These are phyloP conservation scores for Yamadazyma siamensis DNA, from an alignment of 1,139 yeast species.

Conservation along the genomic window DNA sequence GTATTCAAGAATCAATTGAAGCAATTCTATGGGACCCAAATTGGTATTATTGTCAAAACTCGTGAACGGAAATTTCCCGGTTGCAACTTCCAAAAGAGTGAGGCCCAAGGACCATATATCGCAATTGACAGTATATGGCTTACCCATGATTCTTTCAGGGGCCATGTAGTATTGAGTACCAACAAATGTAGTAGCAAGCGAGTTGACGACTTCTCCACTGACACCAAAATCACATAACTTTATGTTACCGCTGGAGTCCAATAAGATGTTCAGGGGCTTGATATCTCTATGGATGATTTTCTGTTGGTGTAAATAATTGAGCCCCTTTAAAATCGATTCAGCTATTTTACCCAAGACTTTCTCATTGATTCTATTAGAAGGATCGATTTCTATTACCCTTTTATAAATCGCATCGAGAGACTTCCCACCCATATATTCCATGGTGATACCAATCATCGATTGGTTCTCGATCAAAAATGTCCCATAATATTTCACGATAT, in stretches of 20 bases:
- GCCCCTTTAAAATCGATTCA: conserved; percentile 76
- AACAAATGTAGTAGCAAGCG: conserved; percentile 91
- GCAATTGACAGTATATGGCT: conserved; percentile 89
- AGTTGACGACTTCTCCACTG: conserved; percentile 92
- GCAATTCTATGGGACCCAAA: conserved; percentile 77
- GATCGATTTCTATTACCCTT: conserved; percentile 48
- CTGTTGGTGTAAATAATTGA: conserved; percentile 83
- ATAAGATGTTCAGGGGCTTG: conserved; percentile 85
- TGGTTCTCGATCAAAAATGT: conserved; percentile 76
- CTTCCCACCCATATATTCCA: conserved; percentile 96
- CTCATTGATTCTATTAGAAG: conserved; percentile 88
- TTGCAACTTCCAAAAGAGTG: conserved; percentile 88
- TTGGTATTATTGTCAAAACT: conserved; percentile 21
- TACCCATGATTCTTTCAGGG: conserved; percentile 93
- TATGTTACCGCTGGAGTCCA: conserved; percentile 74
- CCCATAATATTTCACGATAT: conserved; percentile 89
- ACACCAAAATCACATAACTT: conserved; percentile 98
- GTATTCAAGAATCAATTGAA: conserved; percentile 76
- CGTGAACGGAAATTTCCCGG: conserved; percentile 71
- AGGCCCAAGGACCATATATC: conserved; percentile 97
- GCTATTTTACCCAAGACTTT: conserved; percentile 89
- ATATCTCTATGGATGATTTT: conserved; percentile 90
- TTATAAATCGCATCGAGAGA: conserved; percentile 90
- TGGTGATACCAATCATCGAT: conserved; percentile 80
- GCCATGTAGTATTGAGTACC: conserved; percentile 99